A percentile compares a stretch with the other conserved stretches of the same genome.
These are phyloP conservation scores for Barbarea vulgaris DNA, from an alignment of 345 rosid genomes.

Conservation along the genomic window DNA sequence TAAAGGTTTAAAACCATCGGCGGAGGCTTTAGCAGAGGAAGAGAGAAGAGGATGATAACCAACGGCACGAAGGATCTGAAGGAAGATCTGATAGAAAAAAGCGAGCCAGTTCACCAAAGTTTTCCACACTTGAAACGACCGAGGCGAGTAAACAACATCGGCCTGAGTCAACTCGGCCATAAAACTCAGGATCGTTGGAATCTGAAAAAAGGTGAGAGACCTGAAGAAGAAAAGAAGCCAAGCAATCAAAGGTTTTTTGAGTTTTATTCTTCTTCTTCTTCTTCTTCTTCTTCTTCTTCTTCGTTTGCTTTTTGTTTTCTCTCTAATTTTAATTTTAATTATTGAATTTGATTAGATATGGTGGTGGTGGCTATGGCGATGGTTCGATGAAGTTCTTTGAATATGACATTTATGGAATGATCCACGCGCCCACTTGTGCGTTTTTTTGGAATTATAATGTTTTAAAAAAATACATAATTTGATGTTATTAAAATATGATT, in stretches of 20 bases:
- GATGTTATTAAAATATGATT: neutral
- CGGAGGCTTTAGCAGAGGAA: constrained; percentile 48
- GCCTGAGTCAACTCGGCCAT: constrained; percentile 97
- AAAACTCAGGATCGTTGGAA: constrained; percentile 6
- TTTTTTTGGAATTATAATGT: neutral
- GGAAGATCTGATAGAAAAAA: constrained; percentile 84
- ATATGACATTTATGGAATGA: constrained; percentile 4
- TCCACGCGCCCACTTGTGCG: constrained; percentile 39
- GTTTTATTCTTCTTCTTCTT: constrained; percentile 1
- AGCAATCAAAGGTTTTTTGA: constrained; percentile 15
- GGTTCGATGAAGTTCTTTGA: constrained; percentile 34
- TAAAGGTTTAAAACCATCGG: constrained; percentile 71
- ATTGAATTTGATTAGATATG: neutral
- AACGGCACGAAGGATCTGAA: constrained; percentile 64
- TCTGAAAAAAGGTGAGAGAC: constrained; percentile 1
- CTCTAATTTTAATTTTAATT: neutral
- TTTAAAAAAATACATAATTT: neutral
- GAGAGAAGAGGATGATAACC: constrained; percentile 74
- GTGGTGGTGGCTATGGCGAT: constrained; percentile 27
- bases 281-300: constrained; percentile 10
- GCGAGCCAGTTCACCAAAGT: constrained; percentile 76
- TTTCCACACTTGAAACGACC: constrained; percentile 66
- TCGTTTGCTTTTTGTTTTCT: neutral
- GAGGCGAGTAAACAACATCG: constrained; percentile 73
- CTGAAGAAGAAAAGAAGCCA: constrained; percentile 27